Conservation (phyloP, 2,329 filamentous ascomycete genomes). For the Pseudogymnoascus verrucosus region DNA sequence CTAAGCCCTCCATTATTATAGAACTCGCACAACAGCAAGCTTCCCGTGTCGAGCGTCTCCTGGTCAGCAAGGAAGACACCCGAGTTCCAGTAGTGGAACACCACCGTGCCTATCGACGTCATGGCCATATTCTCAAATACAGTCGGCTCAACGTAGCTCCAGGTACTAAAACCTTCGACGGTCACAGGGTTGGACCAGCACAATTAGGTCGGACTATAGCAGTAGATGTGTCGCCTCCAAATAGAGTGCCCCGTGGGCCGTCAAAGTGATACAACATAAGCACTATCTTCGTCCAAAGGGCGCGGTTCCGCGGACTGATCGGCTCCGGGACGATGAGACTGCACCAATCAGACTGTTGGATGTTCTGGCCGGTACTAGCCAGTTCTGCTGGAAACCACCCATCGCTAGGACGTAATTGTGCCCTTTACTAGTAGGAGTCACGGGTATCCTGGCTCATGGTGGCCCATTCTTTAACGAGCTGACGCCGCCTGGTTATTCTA, state of each 20-base stretch:
- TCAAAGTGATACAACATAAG: too few species aligned
- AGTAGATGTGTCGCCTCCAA: background rate
- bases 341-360: background rate
- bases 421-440: background rate
- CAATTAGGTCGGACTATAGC: too few species aligned
- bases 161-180: too few species aligned
- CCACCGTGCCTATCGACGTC: too few species aligned
- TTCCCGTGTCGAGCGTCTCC: too few species aligned
- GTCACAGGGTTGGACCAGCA: too few species aligned
- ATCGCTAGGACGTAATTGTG: background rate
- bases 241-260: background rate
- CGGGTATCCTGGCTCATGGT: background rate
- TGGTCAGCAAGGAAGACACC: too few species aligned
- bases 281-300: background rate
- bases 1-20: too few species aligned
- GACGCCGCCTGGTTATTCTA: background rate
- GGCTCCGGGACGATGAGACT: background rate
- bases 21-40: too few species aligned
- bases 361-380: background rate
- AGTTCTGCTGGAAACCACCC: background rate
- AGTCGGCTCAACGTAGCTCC: too few species aligned
- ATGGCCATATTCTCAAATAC: too few species aligned
- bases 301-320: background rate
- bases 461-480: background rate
- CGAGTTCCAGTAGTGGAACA: too few species aligned